These are phyloP conservation scores for Shiraia bambusicola DNA, from an alignment of 2,329 filamentous ascomycete genomes.

Conservation along the genomic window DNA sequence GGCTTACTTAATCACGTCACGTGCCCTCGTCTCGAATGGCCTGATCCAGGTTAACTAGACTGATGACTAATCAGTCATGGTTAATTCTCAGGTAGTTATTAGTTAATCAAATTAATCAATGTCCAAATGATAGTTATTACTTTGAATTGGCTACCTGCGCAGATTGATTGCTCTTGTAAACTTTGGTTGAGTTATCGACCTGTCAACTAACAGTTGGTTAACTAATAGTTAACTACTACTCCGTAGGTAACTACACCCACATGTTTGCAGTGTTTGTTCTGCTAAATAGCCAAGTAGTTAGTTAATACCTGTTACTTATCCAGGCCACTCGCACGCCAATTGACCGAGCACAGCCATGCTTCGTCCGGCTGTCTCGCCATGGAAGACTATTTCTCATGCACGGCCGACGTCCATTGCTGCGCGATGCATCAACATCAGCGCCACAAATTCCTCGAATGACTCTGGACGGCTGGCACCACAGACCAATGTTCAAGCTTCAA, in stretches of 20 bases:
- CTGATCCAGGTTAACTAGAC: too few species aligned
- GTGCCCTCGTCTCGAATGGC: neutral
- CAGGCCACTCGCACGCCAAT: conserved; percentile 19
- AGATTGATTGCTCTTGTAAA: too few species aligned
- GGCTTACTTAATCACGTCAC: conserved; percentile 2
- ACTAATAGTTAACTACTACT: too few species aligned
- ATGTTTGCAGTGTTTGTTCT: conserved; percentile 16
- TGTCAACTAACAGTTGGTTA: too few species aligned
- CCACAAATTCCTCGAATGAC: conserved; percentile 46
- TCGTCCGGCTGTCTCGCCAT: conserved; percentile 34
- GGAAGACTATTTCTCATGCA: conserved; percentile 22
- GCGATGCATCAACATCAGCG: conserved; percentile 50
- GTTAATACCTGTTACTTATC: too few species aligned
- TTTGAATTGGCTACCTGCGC: too few species aligned
- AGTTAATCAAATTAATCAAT: too few species aligned
- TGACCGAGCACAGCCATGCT: conserved; percentile 34
- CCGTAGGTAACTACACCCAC: too few species aligned
- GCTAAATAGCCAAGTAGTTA: neutral
- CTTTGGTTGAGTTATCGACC: too few species aligned
- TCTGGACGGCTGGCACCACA: conserved; percentile 42
- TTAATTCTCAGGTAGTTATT: too few species aligned
- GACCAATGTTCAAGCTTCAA: conserved; percentile 20
- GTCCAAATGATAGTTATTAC: too few species aligned
- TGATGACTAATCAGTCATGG: too few species aligned
- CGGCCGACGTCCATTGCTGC: conserved; percentile 17